These are phyloP conservation scores for Chrysosporium keratinophilum DNA, from an alignment of 2,329 filamentous ascomycete species.

Conservation along the genomic window DNA sequence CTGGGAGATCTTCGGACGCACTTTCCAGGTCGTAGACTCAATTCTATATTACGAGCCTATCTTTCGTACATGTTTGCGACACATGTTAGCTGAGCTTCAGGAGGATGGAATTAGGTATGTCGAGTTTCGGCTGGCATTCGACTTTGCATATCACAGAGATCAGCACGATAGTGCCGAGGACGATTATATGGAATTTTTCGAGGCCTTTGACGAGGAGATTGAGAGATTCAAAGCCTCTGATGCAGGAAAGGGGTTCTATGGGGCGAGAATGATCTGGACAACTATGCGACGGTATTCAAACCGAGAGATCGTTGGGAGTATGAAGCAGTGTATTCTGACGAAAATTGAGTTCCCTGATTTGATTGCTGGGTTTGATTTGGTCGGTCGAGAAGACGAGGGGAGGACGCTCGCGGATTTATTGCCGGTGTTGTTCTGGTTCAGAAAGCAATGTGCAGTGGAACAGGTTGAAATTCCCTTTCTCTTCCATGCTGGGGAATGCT, in stretches of 20 bases:
- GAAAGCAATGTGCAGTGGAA: slow-evolving; percentile 67
- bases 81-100: slow-evolving; percentile 60
- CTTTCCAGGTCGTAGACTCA: slow-evolving; percentile 64
- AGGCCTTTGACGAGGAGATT: slow-evolving; percentile 68
- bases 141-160: slow-evolving; percentile 56
- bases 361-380: slow-evolving; percentile 64
- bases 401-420: slow-evolving; percentile 65
- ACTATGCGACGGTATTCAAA: slow-evolving; percentile 55
- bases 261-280: slow-evolving; percentile 75
- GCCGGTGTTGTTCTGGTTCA: slow-evolving; percentile 88
- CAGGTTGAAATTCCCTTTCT: slow-evolving; percentile 82
- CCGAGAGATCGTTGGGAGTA: slow-evolving; percentile 60
- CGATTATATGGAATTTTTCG: slow-evolving; percentile 60
- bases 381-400: slow-evolving; percentile 76
- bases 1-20: slow-evolving; percentile 69
- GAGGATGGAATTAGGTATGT: slow-evolving; percentile 76
- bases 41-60: slow-evolving; percentile 86
- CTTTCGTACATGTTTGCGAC: slow-evolving; percentile 62
- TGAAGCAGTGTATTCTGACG: slow-evolving; percentile 77
- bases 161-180: slow-evolving; percentile 55
- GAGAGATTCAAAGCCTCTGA: slow-evolving; percentile 60
- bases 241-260: slow-evolving; percentile 70
- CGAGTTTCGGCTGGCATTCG: slow-evolving; percentile 69
- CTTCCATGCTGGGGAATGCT: slow-evolving; percentile 85
- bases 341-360: slow-evolving; percentile 45